These are phyloP conservation scores for Batkoa obscura DNA, from an alignment of 371 early-diverging fungal genomes.

Conservation along the genomic window DNA sequence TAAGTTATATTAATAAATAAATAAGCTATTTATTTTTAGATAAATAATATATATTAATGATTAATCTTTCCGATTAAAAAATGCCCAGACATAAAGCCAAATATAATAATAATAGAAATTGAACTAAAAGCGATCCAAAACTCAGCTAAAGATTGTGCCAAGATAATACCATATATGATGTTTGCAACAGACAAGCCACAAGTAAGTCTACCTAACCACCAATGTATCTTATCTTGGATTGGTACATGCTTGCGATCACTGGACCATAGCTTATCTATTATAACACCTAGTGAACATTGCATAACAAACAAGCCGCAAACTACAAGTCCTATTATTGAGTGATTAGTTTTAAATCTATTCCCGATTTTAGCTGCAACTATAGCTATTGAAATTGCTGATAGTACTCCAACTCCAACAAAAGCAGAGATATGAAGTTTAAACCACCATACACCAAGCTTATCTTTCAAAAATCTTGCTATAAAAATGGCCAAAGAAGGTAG, in stretches of 20 bases:
- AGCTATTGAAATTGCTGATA: not conserved
- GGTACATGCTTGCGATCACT: not conserved
- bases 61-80: too few species aligned
- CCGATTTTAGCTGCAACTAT: not conserved
- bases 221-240: not conserved
- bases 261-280: not conserved
- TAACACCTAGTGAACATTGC: not conserved
- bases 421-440: not conserved
- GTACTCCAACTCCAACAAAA: not conserved
- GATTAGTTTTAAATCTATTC: not conserved
- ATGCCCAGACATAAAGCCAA: too few species aligned
- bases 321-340: not conserved
- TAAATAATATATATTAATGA: too few species aligned
- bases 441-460: slow-evolving; percentile 1
- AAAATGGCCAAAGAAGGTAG: slow-evolving; percentile 1
- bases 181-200: not conserved
- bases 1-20: too few species aligned
- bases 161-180: not conserved
- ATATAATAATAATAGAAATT: too few species aligned
- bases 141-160: not conserved
- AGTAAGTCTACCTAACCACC: not conserved
- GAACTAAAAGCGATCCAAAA: too few species aligned
- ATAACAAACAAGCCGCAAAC: not conserved
- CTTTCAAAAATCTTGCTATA: not conserved
- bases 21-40: too few species aligned